Conservation (phyloP, 139 green algal genomes). For the Pseudopediastrum boryanum region DNA sequence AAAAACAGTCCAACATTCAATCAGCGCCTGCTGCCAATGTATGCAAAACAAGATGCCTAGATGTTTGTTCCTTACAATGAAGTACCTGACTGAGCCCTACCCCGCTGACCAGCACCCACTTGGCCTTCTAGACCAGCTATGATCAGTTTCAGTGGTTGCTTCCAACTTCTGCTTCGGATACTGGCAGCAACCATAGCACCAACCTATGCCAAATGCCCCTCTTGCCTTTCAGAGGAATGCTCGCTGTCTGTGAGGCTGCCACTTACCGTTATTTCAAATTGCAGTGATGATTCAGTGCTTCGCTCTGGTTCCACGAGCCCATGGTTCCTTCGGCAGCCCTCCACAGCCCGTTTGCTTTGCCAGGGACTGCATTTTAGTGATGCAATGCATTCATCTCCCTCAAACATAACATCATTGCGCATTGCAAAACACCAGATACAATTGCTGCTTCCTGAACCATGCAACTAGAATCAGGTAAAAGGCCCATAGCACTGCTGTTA, state of each 20-base stretch:
- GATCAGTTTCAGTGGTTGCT: neutral
- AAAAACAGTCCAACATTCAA: neutral
- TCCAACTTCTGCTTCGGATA: neutral
- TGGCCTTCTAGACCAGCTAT: neutral
- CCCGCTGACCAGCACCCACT: neutral
- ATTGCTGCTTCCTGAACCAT: neutral
- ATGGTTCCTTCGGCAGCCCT: no score
- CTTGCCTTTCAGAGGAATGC: no score
- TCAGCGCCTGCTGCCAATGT: neutral
- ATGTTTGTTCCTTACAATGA: neutral
- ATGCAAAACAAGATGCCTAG: neutral
- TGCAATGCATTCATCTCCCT: no score
- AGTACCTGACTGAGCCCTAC: neutral
- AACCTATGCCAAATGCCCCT: no score
- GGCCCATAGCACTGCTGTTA: neutral
- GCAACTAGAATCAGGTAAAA: no score
- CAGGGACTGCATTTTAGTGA: no score
- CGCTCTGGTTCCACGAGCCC: no score
- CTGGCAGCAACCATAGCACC: no score
- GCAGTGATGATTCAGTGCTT: no score
- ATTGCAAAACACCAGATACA: neutral
- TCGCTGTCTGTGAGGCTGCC: no score
- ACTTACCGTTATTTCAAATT: no score
- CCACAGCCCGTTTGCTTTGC: no score
- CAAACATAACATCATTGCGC: neutral